Evolutionary conservation across 768 basidiomycete species (phyloP), one percentile per base, ranked within the genome.

Genomic region (Tephrocybe rancida): DNA sequence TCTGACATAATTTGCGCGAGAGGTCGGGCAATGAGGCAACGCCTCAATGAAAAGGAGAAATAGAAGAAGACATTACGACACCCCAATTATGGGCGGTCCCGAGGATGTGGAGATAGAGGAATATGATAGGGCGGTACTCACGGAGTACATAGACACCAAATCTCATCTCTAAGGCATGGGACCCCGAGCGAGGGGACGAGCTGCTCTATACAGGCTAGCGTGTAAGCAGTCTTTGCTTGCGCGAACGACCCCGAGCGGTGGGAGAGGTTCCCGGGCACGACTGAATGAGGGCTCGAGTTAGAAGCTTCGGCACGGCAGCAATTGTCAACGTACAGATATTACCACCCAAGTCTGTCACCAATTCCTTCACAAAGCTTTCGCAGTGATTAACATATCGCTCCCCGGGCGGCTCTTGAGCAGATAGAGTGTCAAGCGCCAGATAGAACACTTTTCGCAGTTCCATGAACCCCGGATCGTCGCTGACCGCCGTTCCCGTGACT

Each of bases 361-460:
- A 48, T 29, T 63, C 65, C 10, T 55, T 53, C 21, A 68, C 70
- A 66, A 59, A 81, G 30, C 34, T 63, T 65, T 67, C 63, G 42
- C 71, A 71, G 70, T 45, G 38, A 26, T 59, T 50, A 37, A 16
- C 10, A 37, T 8, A 6, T 37, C n/a, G n/a, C 55, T 47, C 56
- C 24, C 76, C 70, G 22, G 70, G 67, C 19, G 42, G 19, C 50
- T 52, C 34, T 52, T 65, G 51, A 66, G 68, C 35, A 34, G 83
- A 74, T 8, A 92, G 72, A 34, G 95, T 74, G 58, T 95, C 92
- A 21, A 95, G 70, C 1, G 90, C 84, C 26, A 87, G 79, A 65
- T 90, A 92, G 59, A 91, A 89, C 1, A 80, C 82, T 60, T 83
- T 83, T 60, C 87, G 86, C 37, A 94, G 77, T 61, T 93, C 88